These are phyloP conservation scores for Candida morakotiae DNA, from an alignment of 805 yeast genomes.

Conservation along the genomic window DNA sequence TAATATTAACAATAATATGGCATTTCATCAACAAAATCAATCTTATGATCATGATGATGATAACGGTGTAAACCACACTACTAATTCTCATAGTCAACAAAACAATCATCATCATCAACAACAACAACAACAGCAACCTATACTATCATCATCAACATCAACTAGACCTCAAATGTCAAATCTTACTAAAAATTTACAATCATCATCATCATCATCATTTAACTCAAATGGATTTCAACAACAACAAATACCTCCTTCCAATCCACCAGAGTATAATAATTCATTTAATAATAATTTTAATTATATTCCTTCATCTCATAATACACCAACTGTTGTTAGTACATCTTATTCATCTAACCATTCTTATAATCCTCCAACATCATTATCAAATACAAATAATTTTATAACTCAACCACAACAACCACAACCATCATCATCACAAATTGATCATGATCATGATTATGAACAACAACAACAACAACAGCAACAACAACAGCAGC, in stretches of 20 bases:
- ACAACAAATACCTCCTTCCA: not conserved
- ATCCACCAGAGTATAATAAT: conserved; percentile 1
- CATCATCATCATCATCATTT: conserved; percentile 12
- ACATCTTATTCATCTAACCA: conserved; percentile 40
- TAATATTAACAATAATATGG: no score
- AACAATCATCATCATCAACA: not conserved
- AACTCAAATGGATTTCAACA: conserved; percentile 7
- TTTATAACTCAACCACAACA: conserved; percentile 10
- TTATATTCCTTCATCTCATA: conserved; percentile 39
- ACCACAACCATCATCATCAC: conserved; percentile 1
- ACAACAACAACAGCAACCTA: not conserved
- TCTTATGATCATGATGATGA: no score
- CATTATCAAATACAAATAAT: conserved; percentile 18
- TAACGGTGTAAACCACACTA: no score
- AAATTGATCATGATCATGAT: no score
- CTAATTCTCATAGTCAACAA: not conserved
- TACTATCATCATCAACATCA: conserved; percentile 3
- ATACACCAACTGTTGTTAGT: conserved; percentile 40
- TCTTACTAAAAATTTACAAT: conserved; percentile 28
- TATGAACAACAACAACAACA: conserved; percentile 2
- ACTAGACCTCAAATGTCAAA: conserved; percentile 19
- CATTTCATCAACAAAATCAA: no score
- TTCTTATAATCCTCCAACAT: conserved; percentile 23
- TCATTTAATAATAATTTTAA: conserved; percentile 14
- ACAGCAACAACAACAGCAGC: conserved; percentile 2